Conservation (phyloP, 176 grass and related monocot species). For the Oryza brachyantha region DNA sequence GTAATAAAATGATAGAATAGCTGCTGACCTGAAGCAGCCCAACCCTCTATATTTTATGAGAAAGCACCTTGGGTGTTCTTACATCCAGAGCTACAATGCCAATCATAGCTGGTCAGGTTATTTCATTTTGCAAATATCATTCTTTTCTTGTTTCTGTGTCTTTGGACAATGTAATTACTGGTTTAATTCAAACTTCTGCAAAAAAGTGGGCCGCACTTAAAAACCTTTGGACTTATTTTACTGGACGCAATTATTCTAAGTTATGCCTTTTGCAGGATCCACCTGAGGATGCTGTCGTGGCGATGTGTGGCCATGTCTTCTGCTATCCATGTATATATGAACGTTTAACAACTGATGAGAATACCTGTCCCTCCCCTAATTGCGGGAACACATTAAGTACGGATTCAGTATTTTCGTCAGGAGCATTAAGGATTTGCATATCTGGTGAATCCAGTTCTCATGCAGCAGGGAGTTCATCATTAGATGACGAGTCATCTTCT, state of each 20-base stretch:
- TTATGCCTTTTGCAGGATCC: constrained; percentile 60
- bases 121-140: constrained; percentile 8
- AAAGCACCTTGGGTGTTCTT: background rate
- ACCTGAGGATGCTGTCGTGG: constrained; percentile 87
- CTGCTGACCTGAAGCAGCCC: background rate
- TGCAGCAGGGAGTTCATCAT: constrained; percentile 47
- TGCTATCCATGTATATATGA: constrained; percentile 95
- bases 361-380: constrained; percentile 54
- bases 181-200: constrained; percentile 19
- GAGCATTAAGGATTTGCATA: constrained; percentile 66
- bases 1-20: background rate
- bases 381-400: constrained; percentile 62
- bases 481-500: constrained; percentile 49
- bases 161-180: constrained; percentile 1
- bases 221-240: background rate
- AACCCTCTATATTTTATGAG: constrained; percentile 3
- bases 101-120: background rate
- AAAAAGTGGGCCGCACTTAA: background rate
- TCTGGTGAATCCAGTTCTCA: constrained; percentile 49
- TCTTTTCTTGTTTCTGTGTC: background rate
- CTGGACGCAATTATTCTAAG: constrained; percentile 14
- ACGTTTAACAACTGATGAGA: constrained; percentile 82
- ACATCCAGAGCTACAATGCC: constrained; percentile 16
- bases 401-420: constrained; percentile 74
- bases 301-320: constrained; percentile 96